These are phyloP conservation scores for Waltergamsia citrina DNA, from an alignment of 2,329 filamentous ascomycete species.

Conservation along the genomic window DNA sequence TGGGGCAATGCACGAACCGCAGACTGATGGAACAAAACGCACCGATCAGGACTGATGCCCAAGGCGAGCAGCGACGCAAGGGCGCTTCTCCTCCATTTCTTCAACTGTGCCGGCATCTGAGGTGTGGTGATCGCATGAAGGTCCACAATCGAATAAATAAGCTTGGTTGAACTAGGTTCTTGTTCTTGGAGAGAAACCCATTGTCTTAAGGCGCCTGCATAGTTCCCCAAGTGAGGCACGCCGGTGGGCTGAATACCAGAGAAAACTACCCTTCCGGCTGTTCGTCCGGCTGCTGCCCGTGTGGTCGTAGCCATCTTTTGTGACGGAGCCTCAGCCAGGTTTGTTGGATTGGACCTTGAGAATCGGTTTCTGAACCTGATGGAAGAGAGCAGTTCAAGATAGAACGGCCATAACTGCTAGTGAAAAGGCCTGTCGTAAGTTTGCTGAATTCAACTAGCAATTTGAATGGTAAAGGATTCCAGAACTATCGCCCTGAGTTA, in stretches of 20 bases:
- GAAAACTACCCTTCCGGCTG: too few relatives aligned
- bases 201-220: conserved; percentile 77
- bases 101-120: conserved; percentile 54
- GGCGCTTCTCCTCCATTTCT: conserved; percentile 59
- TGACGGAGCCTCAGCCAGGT: too few relatives aligned
- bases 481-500: too few relatives aligned
- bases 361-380: too few relatives aligned
- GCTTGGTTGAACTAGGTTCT: conserved; percentile 42
- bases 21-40: conserved; percentile 75
- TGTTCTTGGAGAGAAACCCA: conserved; percentile 73
- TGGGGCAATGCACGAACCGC: conserved; percentile 37
- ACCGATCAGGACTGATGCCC: conserved; percentile 69
- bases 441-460: too few relatives aligned
- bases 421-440: too few relatives aligned
- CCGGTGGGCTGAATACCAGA: conserved; percentile 97
- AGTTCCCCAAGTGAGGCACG: conserved; percentile 90
- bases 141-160: conserved; percentile 86
- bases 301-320: too few relatives aligned
- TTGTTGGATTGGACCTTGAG: too few relatives aligned
- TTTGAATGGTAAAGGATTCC: too few relatives aligned
- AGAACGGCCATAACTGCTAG: too few relatives aligned
- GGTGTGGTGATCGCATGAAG: conserved; percentile 83
- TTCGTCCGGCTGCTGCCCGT: too few relatives aligned
- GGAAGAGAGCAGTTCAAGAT: too few relatives aligned
- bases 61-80: conserved; percentile 76